Percentiles rank a stretch among this genome's conserved stretches.
Evolutionary conservation across 225 moss, liverwort and hornwort species (phyloP).

Genomic region (Rhytidiadelphus loreus): DNA sequence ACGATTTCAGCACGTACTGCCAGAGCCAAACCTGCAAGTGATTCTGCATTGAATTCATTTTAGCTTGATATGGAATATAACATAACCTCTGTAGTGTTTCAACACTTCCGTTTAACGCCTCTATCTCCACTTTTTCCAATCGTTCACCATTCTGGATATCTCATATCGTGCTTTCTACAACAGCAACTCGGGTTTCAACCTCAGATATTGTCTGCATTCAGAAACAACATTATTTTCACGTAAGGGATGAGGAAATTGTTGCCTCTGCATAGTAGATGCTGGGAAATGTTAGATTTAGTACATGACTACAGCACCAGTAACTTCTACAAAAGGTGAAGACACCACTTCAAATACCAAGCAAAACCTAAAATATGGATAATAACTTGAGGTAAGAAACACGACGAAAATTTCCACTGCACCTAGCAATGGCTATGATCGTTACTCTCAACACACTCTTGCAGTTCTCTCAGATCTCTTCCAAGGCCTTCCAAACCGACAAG

Average conservation of each 20-base stretch:
- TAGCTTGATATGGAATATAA: background rate
- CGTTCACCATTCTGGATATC: conserved; percentile 5
- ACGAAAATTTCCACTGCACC: conserved; percentile 3
- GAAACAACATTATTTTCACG: background rate
- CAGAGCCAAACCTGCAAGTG: background rate
- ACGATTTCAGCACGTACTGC: background rate
- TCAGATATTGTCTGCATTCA: conserved; percentile 33
- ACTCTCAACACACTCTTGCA: conserved; percentile 47
- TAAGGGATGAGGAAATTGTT: background rate
- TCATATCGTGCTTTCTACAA: conserved; percentile 12
- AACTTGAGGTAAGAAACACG: background rate
- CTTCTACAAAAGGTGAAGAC: background rate
- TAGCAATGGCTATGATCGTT: conserved; percentile 52
- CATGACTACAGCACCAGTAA: background rate
- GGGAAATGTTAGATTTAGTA: background rate
- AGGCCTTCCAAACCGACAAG: conserved; percentile 26
- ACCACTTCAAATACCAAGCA: background rate
- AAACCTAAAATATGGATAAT: background rate
- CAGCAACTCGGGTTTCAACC: conserved; percentile 35
- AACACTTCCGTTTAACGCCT: conserved; percentile 15
- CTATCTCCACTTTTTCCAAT: background rate
- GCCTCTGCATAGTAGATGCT: background rate
- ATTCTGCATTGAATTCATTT: background rate
- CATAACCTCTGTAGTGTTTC: conserved; percentile 27
- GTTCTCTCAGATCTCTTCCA: conserved; percentile 40